Base-by-base conservation (phyloP, 345 rosid species). In the Citrus maxima region DNA sequence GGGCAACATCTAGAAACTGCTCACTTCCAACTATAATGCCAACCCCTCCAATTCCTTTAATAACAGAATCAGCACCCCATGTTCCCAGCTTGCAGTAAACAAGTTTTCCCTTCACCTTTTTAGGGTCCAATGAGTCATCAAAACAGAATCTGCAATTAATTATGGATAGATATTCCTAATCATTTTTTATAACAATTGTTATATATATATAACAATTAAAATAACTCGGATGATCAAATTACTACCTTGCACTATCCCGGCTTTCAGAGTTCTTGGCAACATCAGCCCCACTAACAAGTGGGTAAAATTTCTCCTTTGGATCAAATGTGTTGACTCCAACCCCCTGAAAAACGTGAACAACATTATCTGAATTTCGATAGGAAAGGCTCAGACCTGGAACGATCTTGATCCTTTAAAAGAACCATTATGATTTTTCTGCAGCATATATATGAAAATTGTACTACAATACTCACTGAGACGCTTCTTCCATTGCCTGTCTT, bases 201-300 rank as follows among this genome's bases (percentile, higher is more conserved):
- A 12, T 9, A 2, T 40, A 42, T 13, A 46, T 10, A 1, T 10
- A 37, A 1, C 40, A 37, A 37, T 35, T 5, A 37, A 37, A 37
- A 37, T 12, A 46, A 46, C 51, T 46, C 5, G 34, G 49, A 51
- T 8, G 10, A 67, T n/a, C 49, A 37, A 37, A 49, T 19, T 25
- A 1, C 25, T 86, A 90, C 93, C 89, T 89, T 7, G 95, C 94
- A 13, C 2, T 25, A 38, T 54, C 83, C 65, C 80, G 74, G 79
- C 75, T 86, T 10, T 59, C 84, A 2, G 86, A 61, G 75, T 65
- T 78, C 56, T 28, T 77, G 59, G 90, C 93, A 63, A 72, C 95
- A 82, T 93, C 98, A 25, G 80, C 88, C 8, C 98, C 98, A 10
- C 77, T 91, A 19, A 93, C 83, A 76, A 95, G 88, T n/a, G 95